Base-by-base conservation (phyloP, 805 yeast species). In the Cyberlindnera amylophila region DNA sequence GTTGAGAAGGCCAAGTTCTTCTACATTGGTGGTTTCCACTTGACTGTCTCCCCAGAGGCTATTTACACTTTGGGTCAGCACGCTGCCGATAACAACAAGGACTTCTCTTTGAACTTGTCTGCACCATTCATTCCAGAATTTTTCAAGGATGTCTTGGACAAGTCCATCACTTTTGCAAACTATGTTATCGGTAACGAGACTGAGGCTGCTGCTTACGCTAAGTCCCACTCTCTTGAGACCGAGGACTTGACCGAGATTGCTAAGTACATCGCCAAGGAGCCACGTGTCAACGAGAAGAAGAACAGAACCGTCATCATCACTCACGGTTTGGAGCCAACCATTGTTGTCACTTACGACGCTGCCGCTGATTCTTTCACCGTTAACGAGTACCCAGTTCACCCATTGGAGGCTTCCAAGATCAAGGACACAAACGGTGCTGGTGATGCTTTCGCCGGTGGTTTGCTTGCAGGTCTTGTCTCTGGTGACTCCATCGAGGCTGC, bases 21-120 rank as follows among this genome's bases (percentile, higher is more conserved):
- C 75, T 93, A 93, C 77, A 85, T 93, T 62, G 99, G 98, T 59
- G 99, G 99, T n/a, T 93, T 82, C 87, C 99, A 93, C 69, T 77
- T 93, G 70, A 93, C 99, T 44, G 99, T 93, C 44, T 86, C 96
- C 53, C 96, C 96, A 52, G 95, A 83, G 46, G 97, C 99, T 44
- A 93, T 93, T 60, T 73, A 76, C 55, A 80, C 82, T 46, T 75
- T 93, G 57, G 99, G 96, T 55, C 76, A 88, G 69, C 96, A 93
- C 63, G 97, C 98, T 52, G 85, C 93, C 49, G 85, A 72, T 47
- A 75, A 70, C 59, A 80, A 83, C 75, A 87, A 87, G 71, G 74
- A 79, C 46, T 85, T 88, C 59, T 74, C 81, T 42, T 67, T 93
- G 67, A 93, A 93, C 79, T 74, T 93, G 66, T 82, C 95, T 51